Evolutionary conservation across 2,329 filamentous ascomycete genomes (phyloP).

Genomic region (Bertia moriformis): DNA sequence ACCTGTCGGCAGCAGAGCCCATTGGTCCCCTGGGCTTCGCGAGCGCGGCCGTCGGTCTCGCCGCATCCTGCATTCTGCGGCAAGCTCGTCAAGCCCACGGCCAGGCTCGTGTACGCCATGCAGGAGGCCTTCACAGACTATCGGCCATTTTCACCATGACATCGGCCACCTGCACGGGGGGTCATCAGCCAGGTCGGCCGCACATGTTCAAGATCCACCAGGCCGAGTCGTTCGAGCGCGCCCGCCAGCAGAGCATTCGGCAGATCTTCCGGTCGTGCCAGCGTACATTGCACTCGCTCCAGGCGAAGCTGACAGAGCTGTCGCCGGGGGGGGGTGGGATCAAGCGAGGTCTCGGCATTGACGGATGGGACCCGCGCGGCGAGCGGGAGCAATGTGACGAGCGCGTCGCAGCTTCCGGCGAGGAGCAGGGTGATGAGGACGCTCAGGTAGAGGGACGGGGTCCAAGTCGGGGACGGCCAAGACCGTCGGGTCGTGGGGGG

Average conservation of each 20-base stretch:
- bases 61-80: slow-evolving; percentile 6
- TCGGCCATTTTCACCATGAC: slow-evolving; percentile 9
- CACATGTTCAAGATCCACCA: slow-evolving; percentile 6
- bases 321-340: slow-evolving; percentile 9
- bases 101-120: slow-evolving; percentile 9
- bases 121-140: slow-evolving; percentile 6
- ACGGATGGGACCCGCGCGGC: no score
- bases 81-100: slow-evolving; percentile 7
- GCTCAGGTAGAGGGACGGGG: no score
- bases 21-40: slow-evolving; percentile 7
- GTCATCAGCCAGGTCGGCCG: slow-evolving; percentile 7
- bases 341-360: no score
- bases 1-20: neutral
- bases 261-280: slow-evolving; percentile 10
- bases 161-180: slow-evolving; percentile 6
- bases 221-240: slow-evolving; percentile 9
- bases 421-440: no score
- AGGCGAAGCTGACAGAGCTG: slow-evolving; percentile 7
- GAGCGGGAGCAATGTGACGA: no score
- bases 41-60: slow-evolving; percentile 7
- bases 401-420: no score
- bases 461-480: no score
- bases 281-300: slow-evolving; percentile 6
- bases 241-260: slow-evolving; percentile 10
- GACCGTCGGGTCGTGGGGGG: no score